Conservation (phyloP, 805 yeast genomes). For the Kuraishia capsulata region DNA sequence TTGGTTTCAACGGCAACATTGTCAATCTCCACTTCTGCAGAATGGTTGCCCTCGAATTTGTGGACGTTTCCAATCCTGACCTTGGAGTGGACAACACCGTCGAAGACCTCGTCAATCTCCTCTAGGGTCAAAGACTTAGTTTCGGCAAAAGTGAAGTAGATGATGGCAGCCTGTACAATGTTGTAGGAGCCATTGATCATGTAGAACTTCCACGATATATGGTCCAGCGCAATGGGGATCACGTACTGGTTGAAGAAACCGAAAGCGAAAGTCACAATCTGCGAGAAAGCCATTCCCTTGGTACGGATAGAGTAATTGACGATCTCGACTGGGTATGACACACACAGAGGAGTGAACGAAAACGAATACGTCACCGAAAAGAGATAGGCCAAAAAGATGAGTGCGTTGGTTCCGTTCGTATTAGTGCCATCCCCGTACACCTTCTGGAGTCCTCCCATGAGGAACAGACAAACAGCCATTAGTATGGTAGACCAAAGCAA, state of each 20-base stretch:
- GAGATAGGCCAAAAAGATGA: conserved; percentile 14
- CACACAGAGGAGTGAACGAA: conserved; percentile 17
- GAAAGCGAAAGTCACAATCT: conserved; percentile 14
- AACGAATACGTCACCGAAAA: conserved; percentile 15
- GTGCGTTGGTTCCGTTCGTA: conserved; percentile 13
- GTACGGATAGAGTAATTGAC: conserved; percentile 15
- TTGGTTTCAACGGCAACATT: not conserved
- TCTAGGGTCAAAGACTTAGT: conserved; percentile 18
- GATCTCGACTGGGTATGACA: conserved; percentile 17
- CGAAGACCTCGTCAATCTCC: conserved; percentile 19
- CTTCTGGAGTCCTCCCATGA: conserved; percentile 16
- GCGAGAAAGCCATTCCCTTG: conserved; percentile 17
- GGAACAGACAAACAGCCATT: conserved; percentile 17
- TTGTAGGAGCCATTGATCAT: conserved; percentile 16
- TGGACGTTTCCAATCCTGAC: not conserved
- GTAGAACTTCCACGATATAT: conserved; percentile 14
- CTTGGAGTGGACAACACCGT: not conserved
- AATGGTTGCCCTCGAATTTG: not conserved
- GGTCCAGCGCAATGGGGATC: conserved; percentile 20
- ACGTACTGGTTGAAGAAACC: conserved; percentile 17
- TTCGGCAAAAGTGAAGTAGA: conserved; percentile 16
- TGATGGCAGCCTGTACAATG: conserved; percentile 12
- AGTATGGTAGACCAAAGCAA: conserved; percentile 12
- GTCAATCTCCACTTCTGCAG: not conserved
- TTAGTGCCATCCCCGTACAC: conserved; percentile 12